Evolutionary conservation across 495 filamentous ascomycete species (phyloP).

Genomic region (Talaromyces trachyspermus): DNA sequence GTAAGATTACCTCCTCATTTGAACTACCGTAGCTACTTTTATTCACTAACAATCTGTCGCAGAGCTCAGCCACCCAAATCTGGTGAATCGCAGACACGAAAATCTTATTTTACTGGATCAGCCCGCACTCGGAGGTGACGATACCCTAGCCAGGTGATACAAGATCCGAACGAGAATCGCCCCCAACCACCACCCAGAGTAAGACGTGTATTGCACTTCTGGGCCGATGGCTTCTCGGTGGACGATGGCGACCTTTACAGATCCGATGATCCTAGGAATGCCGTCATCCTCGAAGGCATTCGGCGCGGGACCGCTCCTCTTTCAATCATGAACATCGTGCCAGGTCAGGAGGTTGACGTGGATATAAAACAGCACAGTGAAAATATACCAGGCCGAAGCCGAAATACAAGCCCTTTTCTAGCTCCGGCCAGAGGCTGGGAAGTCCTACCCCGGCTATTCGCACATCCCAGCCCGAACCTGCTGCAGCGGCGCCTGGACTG

Average conservation of each 20-base stretch:
- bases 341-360: conserved; percentile 83
- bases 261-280: conserved; percentile 82
- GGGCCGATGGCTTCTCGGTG: conserved; percentile 89
- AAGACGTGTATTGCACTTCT: conserved; percentile 75
- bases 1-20: conserved; percentile 36
- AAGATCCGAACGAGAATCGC: conserved; percentile 46
- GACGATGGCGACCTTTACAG: conserved; percentile 88
- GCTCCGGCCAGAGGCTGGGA: conserved; percentile 79
- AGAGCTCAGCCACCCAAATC: conserved; percentile 55
- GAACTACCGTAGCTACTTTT: neutral
- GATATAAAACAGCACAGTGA: conserved; percentile 80
- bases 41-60: neutral
- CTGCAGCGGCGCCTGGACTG: conserved; percentile 19
- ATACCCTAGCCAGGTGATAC: conserved; percentile 64
- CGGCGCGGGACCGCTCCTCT: conserved; percentile 79
- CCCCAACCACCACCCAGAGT: conserved; percentile 43
- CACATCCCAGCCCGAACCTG: conserved; percentile 23
- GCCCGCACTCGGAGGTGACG: conserved; percentile 86
- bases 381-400: conserved; percentile 77
- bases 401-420: conserved; percentile 79
- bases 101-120: conserved; percentile 64
- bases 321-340: conserved; percentile 78
- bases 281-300: conserved; percentile 74
- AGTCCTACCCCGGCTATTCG: conserved; percentile 72
- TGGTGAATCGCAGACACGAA: conserved; percentile 46